Evolutionary conservation across 2,329 filamentous ascomycete genomes (phyloP), one percentile per base, ranked within the genome.

Genomic region (Beauveria rudraprayagi): DNA sequence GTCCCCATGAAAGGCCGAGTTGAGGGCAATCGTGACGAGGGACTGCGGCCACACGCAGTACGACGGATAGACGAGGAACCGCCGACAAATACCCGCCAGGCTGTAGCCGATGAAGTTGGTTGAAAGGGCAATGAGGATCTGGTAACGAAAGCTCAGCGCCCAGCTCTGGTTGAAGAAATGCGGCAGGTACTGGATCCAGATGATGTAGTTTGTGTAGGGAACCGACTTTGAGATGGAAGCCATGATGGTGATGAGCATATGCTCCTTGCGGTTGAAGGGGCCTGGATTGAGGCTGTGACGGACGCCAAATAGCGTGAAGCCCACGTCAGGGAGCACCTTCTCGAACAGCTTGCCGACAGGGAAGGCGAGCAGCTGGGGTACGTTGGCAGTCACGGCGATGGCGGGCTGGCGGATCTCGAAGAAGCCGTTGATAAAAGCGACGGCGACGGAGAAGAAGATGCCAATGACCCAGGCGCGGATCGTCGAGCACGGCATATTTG

Each of bases 191-290:
- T 81, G 79, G 9, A 75, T 75, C 73, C 76, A 78, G 61, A 80
- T 75, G 57, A 80, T 77, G 65, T 77, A 74, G 67, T 76, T 76
- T 4, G 77, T 80, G 67, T 80, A 80, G 1, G 78, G 78, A 9
- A 72, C 69, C 55, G 73, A 73, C 65, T 72, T 77, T 34, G 75
- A 75, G 7, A 78, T 78, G 69, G 84, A 83, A 52, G 83, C 80
- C 77, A 83, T 83, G 65, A 83, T 80, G 7, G 80, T 80, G 46
- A 84, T 80, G 22, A 85, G 70, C 75, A 83, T 81, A 65, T 85
- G 83, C 68, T 85, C 83, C 67, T 85, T 85, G 65, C 78, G 78
- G 59, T 78, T 81, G 67, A 84, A 85, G 0, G 75, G 76, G 0
- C 81, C 80, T 0, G 82, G 80, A 63, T 83, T 84, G 16, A 83